These are phyloP conservation scores for Meira miltonrushii DNA, from an alignment of 1,284 basidiomycete genomes.

Conservation along the genomic window DNA sequence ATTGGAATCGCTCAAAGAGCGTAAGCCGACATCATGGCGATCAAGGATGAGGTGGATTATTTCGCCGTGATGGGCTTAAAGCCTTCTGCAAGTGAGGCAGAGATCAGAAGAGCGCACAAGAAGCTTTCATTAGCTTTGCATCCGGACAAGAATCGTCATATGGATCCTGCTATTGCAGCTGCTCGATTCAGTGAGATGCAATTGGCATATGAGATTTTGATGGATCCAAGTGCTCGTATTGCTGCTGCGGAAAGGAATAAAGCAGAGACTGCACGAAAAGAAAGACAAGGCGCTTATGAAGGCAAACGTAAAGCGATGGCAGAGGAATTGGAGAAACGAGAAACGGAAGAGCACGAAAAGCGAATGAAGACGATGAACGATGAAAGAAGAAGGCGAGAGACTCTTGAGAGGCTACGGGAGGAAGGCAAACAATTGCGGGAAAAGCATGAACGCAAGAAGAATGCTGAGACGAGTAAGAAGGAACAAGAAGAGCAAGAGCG, in stretches of 20 bases:
- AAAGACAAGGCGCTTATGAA: conserved; percentile 70
- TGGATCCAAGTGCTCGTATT: conserved; percentile 75
- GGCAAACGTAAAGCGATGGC: conserved; percentile 72
- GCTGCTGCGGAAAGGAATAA: conserved; percentile 74
- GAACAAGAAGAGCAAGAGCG: conserved; percentile 21
- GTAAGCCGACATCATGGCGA: no score
- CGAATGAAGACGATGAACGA: conserved; percentile 55
- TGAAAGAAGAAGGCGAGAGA: conserved; percentile 6
- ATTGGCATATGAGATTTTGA: conserved; percentile 74
- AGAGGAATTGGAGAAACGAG: conserved; percentile 76
- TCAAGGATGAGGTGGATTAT: conserved; percentile 6
- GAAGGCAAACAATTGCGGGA: conserved; percentile 15
- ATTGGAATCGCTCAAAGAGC: no score
- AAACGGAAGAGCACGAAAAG: conserved; percentile 65
- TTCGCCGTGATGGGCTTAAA: conserved; percentile 15
- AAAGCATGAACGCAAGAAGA: conserved; percentile 13
- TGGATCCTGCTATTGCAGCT: conserved; percentile 56
- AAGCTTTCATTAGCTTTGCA: conserved; percentile 18
- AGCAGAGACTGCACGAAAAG: conserved; percentile 65
- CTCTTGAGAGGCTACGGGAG: conserved; percentile 15
- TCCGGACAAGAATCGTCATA: conserved; percentile 27
- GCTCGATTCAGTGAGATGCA: conserved; percentile 82
- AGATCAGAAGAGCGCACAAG: conserved; percentile 18
- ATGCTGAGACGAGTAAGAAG: conserved; percentile 22
- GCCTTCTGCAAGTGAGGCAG: conserved; percentile 14